Evolutionary conservation across 2,329 filamentous ascomycete species (phyloP).

Genomic region (Chaetomiaceae sp.): DNA sequence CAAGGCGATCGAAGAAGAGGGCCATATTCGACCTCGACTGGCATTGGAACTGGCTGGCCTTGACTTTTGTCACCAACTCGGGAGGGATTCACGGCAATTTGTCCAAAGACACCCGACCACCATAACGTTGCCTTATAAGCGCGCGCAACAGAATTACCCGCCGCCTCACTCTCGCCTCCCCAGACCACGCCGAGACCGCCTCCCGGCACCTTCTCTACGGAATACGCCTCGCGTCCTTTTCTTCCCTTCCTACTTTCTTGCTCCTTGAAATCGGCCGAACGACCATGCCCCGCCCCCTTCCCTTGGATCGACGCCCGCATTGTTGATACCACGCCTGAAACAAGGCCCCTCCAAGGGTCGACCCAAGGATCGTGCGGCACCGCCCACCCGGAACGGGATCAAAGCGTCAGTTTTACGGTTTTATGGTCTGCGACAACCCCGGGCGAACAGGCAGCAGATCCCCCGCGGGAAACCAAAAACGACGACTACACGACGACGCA

Average conservation of each 20-base stretch:
- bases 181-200: too few relatives aligned
- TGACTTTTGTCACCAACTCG: too few relatives aligned
- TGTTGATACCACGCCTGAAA: constrained; percentile 35
- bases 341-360: constrained; percentile 23
- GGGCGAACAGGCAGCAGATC: constrained; percentile 21
- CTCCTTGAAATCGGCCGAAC: constrained; percentile 14
- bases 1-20: too few relatives aligned
- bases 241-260: constrained; percentile 18
- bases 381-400: constrained; percentile 17
- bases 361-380: constrained; percentile 22
- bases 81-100: too few relatives aligned
- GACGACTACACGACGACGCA: constrained; percentile 16
- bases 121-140: too few relatives aligned
- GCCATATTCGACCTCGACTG: too few relatives aligned
- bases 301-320: constrained; percentile 27
- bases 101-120: too few relatives aligned
- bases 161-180: too few relatives aligned
- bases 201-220: too few relatives aligned
- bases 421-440: constrained; percentile 19
- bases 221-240: too few relatives aligned
- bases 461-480: constrained; percentile 18
- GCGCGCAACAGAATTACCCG: too few relatives aligned
- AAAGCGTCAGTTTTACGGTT: constrained; percentile 16
- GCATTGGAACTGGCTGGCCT: too few relatives aligned
- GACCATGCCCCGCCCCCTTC: constrained; percentile 24